phyloP scores from a whole-genome alignment of 805 yeast genomes.

The Candida michaelii region DNA sequence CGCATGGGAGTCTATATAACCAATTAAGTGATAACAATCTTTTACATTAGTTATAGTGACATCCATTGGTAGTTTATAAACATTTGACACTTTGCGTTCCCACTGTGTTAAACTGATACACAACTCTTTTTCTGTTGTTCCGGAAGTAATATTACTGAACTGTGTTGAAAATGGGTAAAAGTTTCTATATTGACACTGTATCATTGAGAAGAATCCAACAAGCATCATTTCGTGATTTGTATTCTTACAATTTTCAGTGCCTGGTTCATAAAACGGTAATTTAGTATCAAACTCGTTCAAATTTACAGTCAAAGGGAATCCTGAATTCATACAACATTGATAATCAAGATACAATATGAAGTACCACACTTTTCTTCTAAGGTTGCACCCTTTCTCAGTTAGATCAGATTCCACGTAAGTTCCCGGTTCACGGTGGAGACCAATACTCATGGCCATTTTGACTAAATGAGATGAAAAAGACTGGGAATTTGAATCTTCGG shows the following conservation, averaged over 20 bases:
- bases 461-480: slow-evolving; percentile 55
- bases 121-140: neutral
- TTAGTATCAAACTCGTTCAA: slow-evolving; percentile 30
- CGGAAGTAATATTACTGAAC: neutral
- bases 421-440: slow-evolving; percentile 67
- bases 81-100: neutral
- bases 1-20: neutral
- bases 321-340: slow-evolving; percentile 27
- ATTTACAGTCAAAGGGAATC: slow-evolving; percentile 32
- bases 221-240: slow-evolving; percentile 14
- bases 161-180: slow-evolving; percentile 1
- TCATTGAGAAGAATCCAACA: neutral
- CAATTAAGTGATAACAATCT: neutral
- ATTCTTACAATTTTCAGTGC: slow-evolving; percentile 33
- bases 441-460: slow-evolving; percentile 68
- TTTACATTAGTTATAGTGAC: neutral
- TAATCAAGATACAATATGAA: slow-evolving; percentile 28
- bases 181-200: neutral
- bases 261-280: slow-evolving; percentile 33
- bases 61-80: neutral
- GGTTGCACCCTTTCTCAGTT: slow-evolving; percentile 22
- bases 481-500: slow-evolving; percentile 61
- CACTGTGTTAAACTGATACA: neutral
- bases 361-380: slow-evolving; percentile 40
- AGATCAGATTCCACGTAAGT: slow-evolving; percentile 34